Percentiles rank a stretch among this genome's conserved stretches.
Evolutionary conservation across 2,329 filamentous ascomycete species (phyloP).

Genomic region (Sclerotinia spermophila): DNA sequence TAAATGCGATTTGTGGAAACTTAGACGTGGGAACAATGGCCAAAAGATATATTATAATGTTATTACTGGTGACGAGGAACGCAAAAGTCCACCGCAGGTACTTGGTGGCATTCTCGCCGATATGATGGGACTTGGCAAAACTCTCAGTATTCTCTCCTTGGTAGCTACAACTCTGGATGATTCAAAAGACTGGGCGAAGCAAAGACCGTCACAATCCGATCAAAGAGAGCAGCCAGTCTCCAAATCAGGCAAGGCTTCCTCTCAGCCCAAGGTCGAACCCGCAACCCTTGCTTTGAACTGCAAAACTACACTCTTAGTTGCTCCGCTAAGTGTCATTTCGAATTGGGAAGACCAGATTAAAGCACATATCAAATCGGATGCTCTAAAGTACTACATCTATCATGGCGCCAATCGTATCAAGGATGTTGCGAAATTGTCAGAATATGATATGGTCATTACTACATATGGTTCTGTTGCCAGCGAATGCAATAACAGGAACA

Average conservation of each 20-base stretch:
- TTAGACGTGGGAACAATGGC: slow-evolving; percentile 53
- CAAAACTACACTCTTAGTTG: slow-evolving; percentile 79
- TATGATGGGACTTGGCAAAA: slow-evolving; percentile 89
- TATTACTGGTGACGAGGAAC: slow-evolving; percentile 69
- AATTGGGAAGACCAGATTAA: slow-evolving; percentile 96
- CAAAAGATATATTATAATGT: slow-evolving; percentile 72
- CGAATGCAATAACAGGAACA: slow-evolving; percentile 65
- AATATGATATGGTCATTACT: slow-evolving; percentile 83
- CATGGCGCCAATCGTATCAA: slow-evolving; percentile 76
- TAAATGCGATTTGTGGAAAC: slow-evolving; percentile 70
- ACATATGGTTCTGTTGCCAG: slow-evolving; percentile 87
- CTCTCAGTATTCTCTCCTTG: slow-evolving; percentile 78
- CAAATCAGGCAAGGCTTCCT: slow-evolving; percentile 32
- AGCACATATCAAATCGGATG: slow-evolving; percentile 65
- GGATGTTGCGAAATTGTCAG: slow-evolving; percentile 62
- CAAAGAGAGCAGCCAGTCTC: slow-evolving; percentile 32
- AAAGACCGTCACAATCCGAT: slow-evolving; percentile 43
- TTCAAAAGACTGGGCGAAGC: slow-evolving; percentile 58
- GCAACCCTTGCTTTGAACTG: slow-evolving; percentile 59
- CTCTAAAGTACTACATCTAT: slow-evolving; percentile 75
- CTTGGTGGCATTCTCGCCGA: slow-evolving; percentile 74
- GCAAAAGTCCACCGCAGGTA: slow-evolving; percentile 59
- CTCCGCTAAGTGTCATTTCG: slow-evolving; percentile 82
- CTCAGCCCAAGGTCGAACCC: slow-evolving; percentile 35
- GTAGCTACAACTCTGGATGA: slow-evolving; percentile 62